Evolutionary conservation across 306 rosid genomes (phyloP).

Genomic region (Crotalaria pallida): DNA sequence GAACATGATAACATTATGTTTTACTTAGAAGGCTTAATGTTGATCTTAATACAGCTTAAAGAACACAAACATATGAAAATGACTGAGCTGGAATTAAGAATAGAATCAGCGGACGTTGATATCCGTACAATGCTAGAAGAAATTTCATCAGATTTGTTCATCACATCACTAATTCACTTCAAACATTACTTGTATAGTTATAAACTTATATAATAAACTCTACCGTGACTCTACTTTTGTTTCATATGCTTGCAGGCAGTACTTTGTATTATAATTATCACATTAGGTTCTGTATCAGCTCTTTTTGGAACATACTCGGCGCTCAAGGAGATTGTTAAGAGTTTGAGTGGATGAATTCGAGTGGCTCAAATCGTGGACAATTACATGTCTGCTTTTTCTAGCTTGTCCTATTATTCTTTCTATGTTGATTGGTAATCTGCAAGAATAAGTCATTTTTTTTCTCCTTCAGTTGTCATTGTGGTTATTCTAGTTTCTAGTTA

Average conservation of each 20-base stretch:
- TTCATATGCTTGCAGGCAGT: slow-evolving; percentile 38
- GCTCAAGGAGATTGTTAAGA: slow-evolving; percentile 49
- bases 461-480: not conserved
- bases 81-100: not conserved
- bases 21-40: not conserved
- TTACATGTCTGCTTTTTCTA: not conserved
- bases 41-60: not conserved
- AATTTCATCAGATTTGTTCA: not conserved
- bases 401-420: not conserved
- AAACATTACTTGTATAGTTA: not conserved
- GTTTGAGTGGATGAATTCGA: slow-evolving; percentile 45
- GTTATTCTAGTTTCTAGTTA: slow-evolving; percentile 3
- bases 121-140: not conserved
- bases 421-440: slow-evolving; percentile 12
- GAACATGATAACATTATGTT: not conserved
- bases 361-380: not conserved
- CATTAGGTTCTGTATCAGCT: slow-evolving; percentile 53
- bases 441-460: slow-evolving; percentile 24
- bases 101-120: not conserved
- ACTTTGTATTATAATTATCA: slow-evolving; percentile 50
- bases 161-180: not conserved
- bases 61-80: not conserved
- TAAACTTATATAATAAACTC: slow-evolving; percentile 1
- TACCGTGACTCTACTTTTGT: not conserved
- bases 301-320: slow-evolving; percentile 76